These are phyloP conservation scores for Panellus pusillus DNA, from an alignment of 768 basidiomycete species.

Conservation along the genomic window DNA sequence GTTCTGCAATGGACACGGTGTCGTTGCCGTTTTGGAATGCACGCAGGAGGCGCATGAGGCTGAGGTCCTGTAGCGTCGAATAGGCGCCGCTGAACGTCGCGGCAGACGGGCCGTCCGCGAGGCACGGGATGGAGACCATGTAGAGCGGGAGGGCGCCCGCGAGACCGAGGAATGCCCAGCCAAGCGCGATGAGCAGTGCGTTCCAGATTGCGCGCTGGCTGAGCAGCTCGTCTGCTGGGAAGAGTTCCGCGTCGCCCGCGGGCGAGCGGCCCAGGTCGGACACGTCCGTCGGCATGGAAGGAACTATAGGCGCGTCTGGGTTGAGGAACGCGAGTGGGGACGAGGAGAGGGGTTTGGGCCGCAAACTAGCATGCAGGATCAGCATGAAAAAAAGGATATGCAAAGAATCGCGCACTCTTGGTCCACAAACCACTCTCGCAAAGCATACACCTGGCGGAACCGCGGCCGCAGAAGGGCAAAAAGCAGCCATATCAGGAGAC, in stretches of 20 bases:
- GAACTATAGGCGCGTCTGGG: constrained; percentile 68
- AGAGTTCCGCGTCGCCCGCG: constrained; percentile 51
- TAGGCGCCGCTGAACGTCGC: constrained; percentile 56
- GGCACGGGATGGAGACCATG: constrained; percentile 66
- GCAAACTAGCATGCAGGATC: constrained; percentile 44
- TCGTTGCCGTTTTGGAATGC: constrained; percentile 46
- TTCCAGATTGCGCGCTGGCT: constrained; percentile 71
- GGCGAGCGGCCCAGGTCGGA: constrained; percentile 53
- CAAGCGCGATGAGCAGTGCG: constrained; percentile 59
- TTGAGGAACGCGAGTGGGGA: constrained; percentile 68
- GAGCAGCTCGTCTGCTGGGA: constrained; percentile 76
- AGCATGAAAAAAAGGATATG: background rate
- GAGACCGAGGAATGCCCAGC: constrained; percentile 69
- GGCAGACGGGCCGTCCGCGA: constrained; percentile 48
- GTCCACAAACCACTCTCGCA: constrained; percentile 77
- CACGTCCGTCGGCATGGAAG: constrained; percentile 55
- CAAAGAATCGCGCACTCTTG: constrained; percentile 52
- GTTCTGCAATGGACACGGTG: constrained; percentile 32
- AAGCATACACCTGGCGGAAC: constrained; percentile 68
- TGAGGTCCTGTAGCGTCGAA: constrained; percentile 73
- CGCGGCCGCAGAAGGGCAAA: constrained; percentile 71
- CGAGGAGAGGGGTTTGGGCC: constrained; percentile 60
- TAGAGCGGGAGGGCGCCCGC: constrained; percentile 75
- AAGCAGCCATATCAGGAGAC: constrained; percentile 65
- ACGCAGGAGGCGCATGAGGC: constrained; percentile 70